These are phyloP conservation scores for Paxillus involutus DNA, from an alignment of 768 basidiomycete species.

Conservation along the genomic window DNA sequence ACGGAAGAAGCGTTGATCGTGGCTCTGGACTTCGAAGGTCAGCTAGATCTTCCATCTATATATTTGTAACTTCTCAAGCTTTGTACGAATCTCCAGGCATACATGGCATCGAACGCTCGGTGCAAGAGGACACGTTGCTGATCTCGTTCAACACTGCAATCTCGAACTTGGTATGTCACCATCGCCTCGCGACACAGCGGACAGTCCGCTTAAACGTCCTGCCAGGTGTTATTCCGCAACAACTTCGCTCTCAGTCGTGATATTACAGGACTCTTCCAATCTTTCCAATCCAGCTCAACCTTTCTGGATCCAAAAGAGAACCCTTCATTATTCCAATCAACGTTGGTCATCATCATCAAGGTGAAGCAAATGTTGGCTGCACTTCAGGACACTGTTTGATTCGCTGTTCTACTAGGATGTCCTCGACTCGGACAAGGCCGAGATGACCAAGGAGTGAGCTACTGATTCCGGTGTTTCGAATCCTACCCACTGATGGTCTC, in stretches of 20 bases:
- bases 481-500: neutral
- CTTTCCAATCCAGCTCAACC: too few species aligned
- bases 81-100: constrained; percentile 38
- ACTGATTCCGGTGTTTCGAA: neutral
- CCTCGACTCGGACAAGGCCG: too few species aligned
- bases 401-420: too few species aligned
- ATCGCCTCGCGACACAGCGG: neutral
- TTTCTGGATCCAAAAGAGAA: constrained; percentile 60
- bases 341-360: constrained; percentile 64
- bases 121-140: constrained; percentile 58
- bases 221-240: constrained; percentile 61
- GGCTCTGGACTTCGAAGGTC: too few species aligned
- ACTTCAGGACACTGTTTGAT: too few species aligned
- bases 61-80: neutral
- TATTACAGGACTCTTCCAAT: too few species aligned
- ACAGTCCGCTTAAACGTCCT: neutral
- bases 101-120: constrained; percentile 54
- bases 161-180: constrained; percentile 35
- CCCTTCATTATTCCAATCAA: constrained; percentile 58
- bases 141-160: too few species aligned
- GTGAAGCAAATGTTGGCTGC: constrained; percentile 23
- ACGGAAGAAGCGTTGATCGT: too few species aligned
- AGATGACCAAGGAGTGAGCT: constrained; percentile 55
- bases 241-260: constrained; percentile 64
- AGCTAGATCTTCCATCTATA: neutral